A percentile compares a stretch with the other conserved stretches of the same genome.
These are phyloP conservation scores for Prunus armeniaca DNA, from an alignment of 306 rosid genomes.

Conservation along the genomic window DNA sequence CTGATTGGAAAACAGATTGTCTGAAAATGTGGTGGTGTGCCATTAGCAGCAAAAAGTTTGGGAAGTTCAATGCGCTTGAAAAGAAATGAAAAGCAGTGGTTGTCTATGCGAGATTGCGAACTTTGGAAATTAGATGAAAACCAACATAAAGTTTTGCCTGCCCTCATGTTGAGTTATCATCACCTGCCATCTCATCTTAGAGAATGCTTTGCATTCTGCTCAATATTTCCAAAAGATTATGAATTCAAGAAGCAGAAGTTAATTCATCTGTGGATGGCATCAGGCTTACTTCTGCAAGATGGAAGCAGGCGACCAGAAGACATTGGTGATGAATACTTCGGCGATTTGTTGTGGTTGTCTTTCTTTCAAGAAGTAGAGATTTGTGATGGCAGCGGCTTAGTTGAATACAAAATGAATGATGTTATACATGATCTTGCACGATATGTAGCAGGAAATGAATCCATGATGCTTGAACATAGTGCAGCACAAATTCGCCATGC, in stretches of 20 bases:
- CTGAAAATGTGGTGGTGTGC: background rate
- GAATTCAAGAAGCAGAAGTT: background rate
- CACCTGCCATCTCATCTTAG: background rate
- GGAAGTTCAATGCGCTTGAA: slow-evolving; percentile 2
- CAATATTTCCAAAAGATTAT: slow-evolving; percentile 5
- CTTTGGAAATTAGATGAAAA: slow-evolving; percentile 4
- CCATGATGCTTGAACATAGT: background rate
- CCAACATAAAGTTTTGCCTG: background rate
- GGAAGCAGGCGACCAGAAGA: slow-evolving; percentile 10
- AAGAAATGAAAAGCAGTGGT: background rate
- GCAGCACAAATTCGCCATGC: background rate
- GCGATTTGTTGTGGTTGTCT: slow-evolving; percentile 2
- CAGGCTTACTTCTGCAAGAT: background rate
- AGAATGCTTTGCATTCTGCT: slow-evolving; percentile 17
- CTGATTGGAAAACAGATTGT: background rate
- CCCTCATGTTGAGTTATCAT: slow-evolving; percentile 17
- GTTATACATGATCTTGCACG: slow-evolving; percentile 15
- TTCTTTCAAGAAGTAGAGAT: slow-evolving; percentile 7
- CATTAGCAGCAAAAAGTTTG: slow-evolving; percentile 18
- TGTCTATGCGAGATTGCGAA: slow-evolving; percentile 1
- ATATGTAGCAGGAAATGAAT: background rate
- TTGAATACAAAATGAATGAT: slow-evolving; percentile 12
- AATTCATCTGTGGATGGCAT: slow-evolving; percentile 16
- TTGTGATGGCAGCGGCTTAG: background rate
- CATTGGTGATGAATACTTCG: slow-evolving; percentile 5